Evolutionary conservation across 164 flowering plant species (phyloP).

Genomic region (Berberis vulgaris): DNA sequence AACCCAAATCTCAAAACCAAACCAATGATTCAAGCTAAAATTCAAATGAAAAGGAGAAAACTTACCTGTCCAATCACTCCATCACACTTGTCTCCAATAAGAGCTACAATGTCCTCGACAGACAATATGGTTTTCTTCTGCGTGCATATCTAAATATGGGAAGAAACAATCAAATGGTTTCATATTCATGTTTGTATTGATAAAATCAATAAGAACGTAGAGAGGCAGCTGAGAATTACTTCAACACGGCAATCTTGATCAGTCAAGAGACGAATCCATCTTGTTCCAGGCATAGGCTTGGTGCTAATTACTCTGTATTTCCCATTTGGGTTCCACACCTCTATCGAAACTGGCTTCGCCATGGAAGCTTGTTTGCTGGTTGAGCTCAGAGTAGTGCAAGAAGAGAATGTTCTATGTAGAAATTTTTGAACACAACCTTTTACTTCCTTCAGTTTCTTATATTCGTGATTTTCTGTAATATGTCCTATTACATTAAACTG

Average conservation of each 20-base stretch:
- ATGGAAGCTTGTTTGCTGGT: constrained; percentile 18
- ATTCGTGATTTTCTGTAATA: neutral
- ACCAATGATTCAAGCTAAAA: neutral
- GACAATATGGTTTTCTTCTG: constrained; percentile 84
- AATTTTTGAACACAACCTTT: neutral
- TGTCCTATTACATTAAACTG: neutral
- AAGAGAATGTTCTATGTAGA: neutral
- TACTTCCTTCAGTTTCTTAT: neutral
- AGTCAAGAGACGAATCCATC: constrained; percentile 85
- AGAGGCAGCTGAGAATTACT: constrained; percentile 22
- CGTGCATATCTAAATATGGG: constrained; percentile 60
- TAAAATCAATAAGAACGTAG: too few relatives aligned
- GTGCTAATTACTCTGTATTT: constrained; percentile 93
- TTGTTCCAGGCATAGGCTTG: constrained; percentile 93
- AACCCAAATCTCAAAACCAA: neutral
- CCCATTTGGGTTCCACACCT: constrained; percentile 88
- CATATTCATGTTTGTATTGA: too few relatives aligned
- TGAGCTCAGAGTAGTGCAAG: neutral
- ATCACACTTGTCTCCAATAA: constrained; percentile 84
- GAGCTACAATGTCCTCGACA: constrained; percentile 80
- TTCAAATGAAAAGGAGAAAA: neutral
- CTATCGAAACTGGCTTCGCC: constrained; percentile 85
- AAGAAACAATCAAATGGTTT: neutral
- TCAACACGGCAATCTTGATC: constrained; percentile 90
- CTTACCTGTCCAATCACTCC: constrained; percentile 92